A percentile compares a stretch with the other conserved stretches of the same genome.
Conservation (phyloP, 371 early-diverging fungal species). For the Mortierella sp. region DNA sequence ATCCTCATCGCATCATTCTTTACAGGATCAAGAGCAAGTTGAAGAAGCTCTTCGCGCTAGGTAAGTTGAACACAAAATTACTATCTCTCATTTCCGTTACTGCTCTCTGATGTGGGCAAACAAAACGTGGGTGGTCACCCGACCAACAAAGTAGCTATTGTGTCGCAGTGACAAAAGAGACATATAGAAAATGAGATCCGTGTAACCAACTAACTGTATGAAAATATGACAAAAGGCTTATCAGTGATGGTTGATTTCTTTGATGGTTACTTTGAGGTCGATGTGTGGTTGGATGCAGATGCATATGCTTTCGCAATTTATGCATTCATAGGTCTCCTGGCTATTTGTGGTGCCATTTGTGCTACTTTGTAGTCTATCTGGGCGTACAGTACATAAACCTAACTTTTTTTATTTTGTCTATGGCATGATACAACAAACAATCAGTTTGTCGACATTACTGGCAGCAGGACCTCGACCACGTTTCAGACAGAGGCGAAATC, state of each 20-base stretch:
- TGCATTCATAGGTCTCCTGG: conserved; percentile 5
- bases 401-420: conserved; percentile 3
- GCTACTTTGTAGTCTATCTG: conserved; percentile 12
- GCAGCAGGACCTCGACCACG: conserved; percentile 47
- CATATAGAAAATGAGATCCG: conserved; percentile 2
- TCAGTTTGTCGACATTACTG: conserved; percentile 52
- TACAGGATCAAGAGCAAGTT: conserved; percentile 54
- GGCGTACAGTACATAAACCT: neutral
- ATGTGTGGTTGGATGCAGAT: conserved; percentile 5
- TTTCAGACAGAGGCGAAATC: conserved; percentile 41
- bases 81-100: neutral
- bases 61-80: conserved; percentile 12
- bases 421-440: neutral
- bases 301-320: neutral
- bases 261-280: neutral
- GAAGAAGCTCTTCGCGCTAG: conserved; percentile 59
- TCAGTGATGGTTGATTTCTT: neutral
- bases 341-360: conserved; percentile 9
- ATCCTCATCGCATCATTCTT: conserved; percentile 35
- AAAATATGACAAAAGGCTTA: neutral
- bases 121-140: conserved; percentile 11
- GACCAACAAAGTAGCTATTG: conserved; percentile 10
- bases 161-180: conserved; percentile 1
- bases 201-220: conserved; percentile 17
- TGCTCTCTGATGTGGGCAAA: neutral